Evolutionary conservation across 495 filamentous ascomycete species (phyloP), one percentile per base, ranked within the genome.

Genomic region (Daldinia decipiens): DNA sequence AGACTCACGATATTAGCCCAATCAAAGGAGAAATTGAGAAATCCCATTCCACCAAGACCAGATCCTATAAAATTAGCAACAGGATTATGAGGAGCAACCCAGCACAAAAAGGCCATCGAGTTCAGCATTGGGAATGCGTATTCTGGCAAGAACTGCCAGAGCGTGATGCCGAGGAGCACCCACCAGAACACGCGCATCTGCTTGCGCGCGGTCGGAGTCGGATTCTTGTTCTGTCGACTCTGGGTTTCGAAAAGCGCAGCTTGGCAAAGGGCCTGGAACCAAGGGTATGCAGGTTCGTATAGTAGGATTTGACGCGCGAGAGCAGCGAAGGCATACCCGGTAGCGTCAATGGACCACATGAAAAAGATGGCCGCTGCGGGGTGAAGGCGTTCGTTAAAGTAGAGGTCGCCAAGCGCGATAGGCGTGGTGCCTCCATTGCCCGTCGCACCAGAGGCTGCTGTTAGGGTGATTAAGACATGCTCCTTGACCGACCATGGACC

Each of bases 61-160:
- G 82, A 82, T 4, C 86, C 86, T 21, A 87, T 81, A 65, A 87
- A 88, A 71, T 88, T 88, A 70, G 84, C 86, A 3, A 85, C 79
- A 6, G 79, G 73, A 66, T 86, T 87, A 17, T 79, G 79, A 7
- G 86, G 86, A 6, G 86, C 86, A 13, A 88, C 85, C 86, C 86
- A 87, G 77, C 86, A 88, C n/a, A 88, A 79, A 56, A 87, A 87
- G 2, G 86, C 84, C 11, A 88, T 77, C 0, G 86, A 88, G n/a
- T 81, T 83, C 12, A 84, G 73, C 62, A 87, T 83, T 0, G 85
- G 86, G 65, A 88, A 88, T 13, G 83, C 80, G 51, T 83, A 87
- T 65, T 88, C 86, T 3, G 86, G 86, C 1, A 88, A 76, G 62
- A 88, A 88, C 59, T 88, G 85, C 86, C 86, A 88, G 1, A 87